These are phyloP conservation scores for Leishmania aethiopica DNA, from an alignment of 208 protist genomes.

Conservation along the genomic window DNA sequence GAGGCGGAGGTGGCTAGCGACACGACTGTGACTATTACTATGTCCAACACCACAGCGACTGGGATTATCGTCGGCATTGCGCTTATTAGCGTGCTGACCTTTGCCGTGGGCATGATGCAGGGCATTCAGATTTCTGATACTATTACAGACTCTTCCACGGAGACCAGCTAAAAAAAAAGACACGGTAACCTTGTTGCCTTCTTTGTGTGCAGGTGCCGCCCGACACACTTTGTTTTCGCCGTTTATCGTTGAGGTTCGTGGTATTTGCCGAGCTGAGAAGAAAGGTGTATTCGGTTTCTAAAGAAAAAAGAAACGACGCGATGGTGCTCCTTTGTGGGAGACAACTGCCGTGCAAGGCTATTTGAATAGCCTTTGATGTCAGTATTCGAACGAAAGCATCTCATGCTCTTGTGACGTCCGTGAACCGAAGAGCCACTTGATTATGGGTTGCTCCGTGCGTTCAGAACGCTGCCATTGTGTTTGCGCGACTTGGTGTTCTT, in stretches of 20 bases:
- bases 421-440: background rate
- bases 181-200: background rate
- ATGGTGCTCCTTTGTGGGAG: background rate
- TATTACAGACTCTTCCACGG: conserved; percentile 28
- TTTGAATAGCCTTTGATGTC: background rate
- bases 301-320: background rate
- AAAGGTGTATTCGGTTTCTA: background rate
- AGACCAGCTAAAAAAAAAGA: conserved; percentile 10
- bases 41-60: conserved; percentile 66
- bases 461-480: background rate
- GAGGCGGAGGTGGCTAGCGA: conserved; percentile 13
- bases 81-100: conserved; percentile 64
- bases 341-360: background rate
- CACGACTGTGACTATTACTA: conserved; percentile 48
- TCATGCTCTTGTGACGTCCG: background rate
- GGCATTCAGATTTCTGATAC: conserved; percentile 78
- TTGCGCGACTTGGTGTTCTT: background rate
- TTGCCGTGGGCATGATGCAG: conserved; percentile 75
- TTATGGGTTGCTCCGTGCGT: background rate
- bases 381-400: background rate
- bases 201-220: background rate
- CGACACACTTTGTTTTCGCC: conserved; percentile 3
- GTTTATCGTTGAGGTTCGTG: background rate
- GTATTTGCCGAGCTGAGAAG: background rate
- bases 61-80: conserved; percentile 65